Conservation (phyloP, 495 filamentous ascomycete species). For the Cairneyella variabilis region DNA sequence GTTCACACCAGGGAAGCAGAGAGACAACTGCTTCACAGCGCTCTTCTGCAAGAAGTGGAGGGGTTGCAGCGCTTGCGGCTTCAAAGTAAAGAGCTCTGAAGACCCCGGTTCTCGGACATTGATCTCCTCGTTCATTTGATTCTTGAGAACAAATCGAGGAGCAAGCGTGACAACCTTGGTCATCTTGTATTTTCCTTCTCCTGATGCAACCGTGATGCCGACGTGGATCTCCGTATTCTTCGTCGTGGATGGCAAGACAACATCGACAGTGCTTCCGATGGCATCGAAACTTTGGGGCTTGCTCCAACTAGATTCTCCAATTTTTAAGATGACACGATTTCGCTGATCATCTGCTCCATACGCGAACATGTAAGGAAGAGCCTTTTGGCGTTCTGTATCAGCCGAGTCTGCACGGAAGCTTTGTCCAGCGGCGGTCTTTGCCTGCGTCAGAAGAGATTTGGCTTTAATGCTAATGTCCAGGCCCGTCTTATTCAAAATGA, state of each 20-base stretch:
- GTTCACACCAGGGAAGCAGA: slow-evolving; percentile 92
- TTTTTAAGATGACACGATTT: slow-evolving; percentile 81
- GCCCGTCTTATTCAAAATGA: slow-evolving; percentile 93
- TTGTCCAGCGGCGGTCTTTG: slow-evolving; percentile 79
- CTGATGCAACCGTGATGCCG: slow-evolving; percentile 82
- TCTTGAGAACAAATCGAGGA: slow-evolving; percentile 91
- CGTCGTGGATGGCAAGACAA: slow-evolving; percentile 67
- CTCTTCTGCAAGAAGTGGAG: slow-evolving; percentile 80
- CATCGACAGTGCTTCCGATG: slow-evolving; percentile 87
- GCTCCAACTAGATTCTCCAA: slow-evolving; percentile 90
- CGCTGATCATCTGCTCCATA: slow-evolving; percentile 79
- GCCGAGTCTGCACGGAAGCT: slow-evolving; percentile 29
- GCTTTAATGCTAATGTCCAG: slow-evolving; percentile 83
- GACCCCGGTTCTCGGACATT: slow-evolving; percentile 86
- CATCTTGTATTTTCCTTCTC: slow-evolving; percentile 95
- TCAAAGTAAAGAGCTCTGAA: slow-evolving; percentile 71
- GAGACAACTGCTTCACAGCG: slow-evolving; percentile 78
- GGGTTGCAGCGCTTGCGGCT: slow-evolving; percentile 71
- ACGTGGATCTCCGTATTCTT: slow-evolving; percentile 81
- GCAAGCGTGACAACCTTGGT: slow-evolving; percentile 92
- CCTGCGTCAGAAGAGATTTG: slow-evolving; percentile 79
- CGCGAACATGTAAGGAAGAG: slow-evolving; percentile 93
- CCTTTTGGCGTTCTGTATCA: slow-evolving; percentile 45
- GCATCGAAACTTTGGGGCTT: slow-evolving; percentile 97
- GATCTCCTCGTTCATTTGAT: slow-evolving; percentile 82